Percentiles rank a stretch among this genome's conserved stretches.
Evolutionary conservation across 2,329 filamentous ascomycete genomes (phyloP).

Genomic region (Aspergillus nomiae): DNA sequence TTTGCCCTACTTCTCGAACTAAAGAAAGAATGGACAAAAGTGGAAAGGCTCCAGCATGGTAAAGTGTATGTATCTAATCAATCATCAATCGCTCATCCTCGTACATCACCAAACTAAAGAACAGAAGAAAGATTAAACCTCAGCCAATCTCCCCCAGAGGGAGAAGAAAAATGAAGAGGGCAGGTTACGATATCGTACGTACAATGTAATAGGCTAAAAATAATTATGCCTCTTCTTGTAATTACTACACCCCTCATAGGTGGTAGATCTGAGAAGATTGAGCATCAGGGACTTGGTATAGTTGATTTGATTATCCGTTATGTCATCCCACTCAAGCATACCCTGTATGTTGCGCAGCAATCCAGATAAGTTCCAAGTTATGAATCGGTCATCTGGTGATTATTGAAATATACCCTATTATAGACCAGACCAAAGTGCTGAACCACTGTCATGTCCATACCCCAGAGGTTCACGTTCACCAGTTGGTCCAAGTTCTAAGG

Average conservation of each 20-base stretch:
- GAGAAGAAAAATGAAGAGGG: no score
- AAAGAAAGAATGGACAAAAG: not conserved
- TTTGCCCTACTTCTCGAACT: not conserved
- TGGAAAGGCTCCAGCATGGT: not conserved
- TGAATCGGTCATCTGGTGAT: not conserved
- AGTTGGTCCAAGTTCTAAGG: not conserved
- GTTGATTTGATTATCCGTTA: not conserved
- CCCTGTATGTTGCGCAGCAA: not conserved
- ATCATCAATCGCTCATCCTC: not conserved
- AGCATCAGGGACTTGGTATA: not conserved
- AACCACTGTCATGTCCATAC: not conserved
- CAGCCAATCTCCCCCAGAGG: no score
- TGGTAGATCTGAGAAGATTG: not conserved
- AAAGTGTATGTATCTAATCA: not conserved
- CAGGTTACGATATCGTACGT: no score
- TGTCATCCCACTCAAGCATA: not conserved
- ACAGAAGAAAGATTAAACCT: not conserved
- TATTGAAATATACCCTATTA: not conserved
- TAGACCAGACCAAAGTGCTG: not conserved
- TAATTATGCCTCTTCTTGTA: not conserved
- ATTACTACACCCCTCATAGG: not conserved
- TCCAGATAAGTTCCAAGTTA: not conserved
- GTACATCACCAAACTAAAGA: not conserved
- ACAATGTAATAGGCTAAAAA: not conserved
- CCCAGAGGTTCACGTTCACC: no score